phyloP scores from a whole-genome alignment of 2,329 filamentous ascomycete species.

The Penicillium digitatum region DNA sequence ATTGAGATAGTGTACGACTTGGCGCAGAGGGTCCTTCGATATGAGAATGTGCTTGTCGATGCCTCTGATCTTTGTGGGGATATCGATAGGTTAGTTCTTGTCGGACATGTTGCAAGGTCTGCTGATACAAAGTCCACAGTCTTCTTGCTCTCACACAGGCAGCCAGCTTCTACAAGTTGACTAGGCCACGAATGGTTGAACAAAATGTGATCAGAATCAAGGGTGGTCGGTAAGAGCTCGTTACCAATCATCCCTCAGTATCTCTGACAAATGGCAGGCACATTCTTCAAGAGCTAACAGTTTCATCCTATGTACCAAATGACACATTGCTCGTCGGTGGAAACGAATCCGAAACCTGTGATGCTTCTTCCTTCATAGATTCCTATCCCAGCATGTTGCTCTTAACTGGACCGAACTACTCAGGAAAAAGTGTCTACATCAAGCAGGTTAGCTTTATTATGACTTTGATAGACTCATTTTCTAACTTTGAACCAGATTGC shows the following conservation, averaged over 20 bases:
- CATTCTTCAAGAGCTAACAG: constrained; percentile 77
- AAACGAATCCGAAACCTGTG: not conserved
- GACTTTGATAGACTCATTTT: not conserved
- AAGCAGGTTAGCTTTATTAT: constrained; percentile 59
- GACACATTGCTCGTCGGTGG: constrained; percentile 68
- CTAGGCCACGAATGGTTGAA: constrained; percentile 63
- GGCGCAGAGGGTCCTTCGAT: constrained; percentile 64
- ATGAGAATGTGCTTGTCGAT: constrained; percentile 61
- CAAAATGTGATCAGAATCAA: constrained; percentile 69
- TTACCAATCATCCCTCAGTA: not conserved
- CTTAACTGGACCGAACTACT: constrained; percentile 91
- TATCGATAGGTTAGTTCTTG: constrained; percentile 60
- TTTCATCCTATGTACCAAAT: constrained; percentile 78
- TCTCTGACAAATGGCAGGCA: constrained; percentile 50
- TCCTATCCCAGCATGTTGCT: constrained; percentile 64
- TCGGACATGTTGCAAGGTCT: not conserved
- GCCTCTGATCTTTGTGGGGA: constrained; percentile 82
- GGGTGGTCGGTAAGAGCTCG: constrained; percentile 60
- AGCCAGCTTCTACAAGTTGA: constrained; percentile 69
- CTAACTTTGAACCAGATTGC: constrained; percentile 54
- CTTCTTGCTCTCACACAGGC: constrained; percentile 74
- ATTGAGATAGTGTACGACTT: constrained; percentile 82
- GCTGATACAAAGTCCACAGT: constrained; percentile 41
- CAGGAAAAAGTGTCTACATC: constrained; percentile 92
- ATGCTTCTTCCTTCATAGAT: constrained; percentile 1